Evolutionary conservation across 2,329 filamentous ascomycete genomes (phyloP), one percentile per base, ranked within the genome.

Genomic region (Bretziella fagacearum): DNA sequence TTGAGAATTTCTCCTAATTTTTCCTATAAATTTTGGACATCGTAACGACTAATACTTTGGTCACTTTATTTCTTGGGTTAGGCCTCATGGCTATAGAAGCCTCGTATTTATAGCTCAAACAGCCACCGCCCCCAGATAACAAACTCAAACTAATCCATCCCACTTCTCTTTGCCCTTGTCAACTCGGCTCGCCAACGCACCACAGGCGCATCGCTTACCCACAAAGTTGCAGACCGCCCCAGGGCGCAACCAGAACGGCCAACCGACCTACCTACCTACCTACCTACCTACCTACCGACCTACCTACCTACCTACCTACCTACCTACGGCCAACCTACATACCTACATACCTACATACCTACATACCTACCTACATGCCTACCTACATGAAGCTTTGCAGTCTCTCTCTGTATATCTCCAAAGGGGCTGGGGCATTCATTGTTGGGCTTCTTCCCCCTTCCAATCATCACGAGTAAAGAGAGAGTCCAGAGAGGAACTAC

Each of bases 171-270:
- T 18, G 35, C 35, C 35, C 35, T 22, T 10, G 35, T 39, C 35
- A 22, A 17, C n/a, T 18, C 35, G 18, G 35, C 18, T 39, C 35
- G 35, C 35, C 35, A 39, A 39, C 35, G 35, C 35, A 39, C n/a
- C n/a, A 39, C 8, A 39, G n/a, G 23, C 17, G 18, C 10, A 39
- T 39, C 35, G 35, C 35, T 39, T 39, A 20, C 7, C 17, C 18
- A n/a, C 35, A n/a, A 22, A 22, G 10, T 8, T 39, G 35, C 35
- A 39, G 35, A 39, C 35, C 18, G 35, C 35, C 35, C 35, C 35
- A 17, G n/a, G 35, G 23, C 2, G 7, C 15, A n/a, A n/a, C n/a
- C n/a, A n/a, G n/a, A 7, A 39, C 18, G 17, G 30, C 30, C 13
- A 33, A n/a, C 18, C 35, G 10, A 39, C 18, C 6, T 18, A 39